Conservation (phyloP, 768 basidiomycete species). For the Leucosporidium yakuticum region DNA sequence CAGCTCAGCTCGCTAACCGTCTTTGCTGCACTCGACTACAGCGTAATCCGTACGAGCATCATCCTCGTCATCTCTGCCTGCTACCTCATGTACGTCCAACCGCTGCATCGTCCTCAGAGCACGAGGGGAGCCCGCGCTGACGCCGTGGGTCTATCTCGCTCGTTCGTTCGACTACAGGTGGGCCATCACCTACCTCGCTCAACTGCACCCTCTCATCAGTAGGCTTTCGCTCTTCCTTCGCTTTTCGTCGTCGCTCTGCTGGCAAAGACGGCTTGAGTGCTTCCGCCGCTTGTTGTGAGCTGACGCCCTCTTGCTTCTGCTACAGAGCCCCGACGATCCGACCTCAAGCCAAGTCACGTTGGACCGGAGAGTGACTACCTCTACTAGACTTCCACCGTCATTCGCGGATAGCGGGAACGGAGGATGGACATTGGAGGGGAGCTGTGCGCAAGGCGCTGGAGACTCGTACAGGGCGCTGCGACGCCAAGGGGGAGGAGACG, state of each 20-base stretch:
- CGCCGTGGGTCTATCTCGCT: background rate
- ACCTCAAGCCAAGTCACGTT: background rate
- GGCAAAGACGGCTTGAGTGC: background rate
- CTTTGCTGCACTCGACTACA: slow-evolving; percentile 42
- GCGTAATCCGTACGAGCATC: slow-evolving; percentile 72
- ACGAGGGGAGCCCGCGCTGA: background rate
- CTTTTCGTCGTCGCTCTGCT: background rate
- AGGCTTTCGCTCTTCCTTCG: slow-evolving; percentile 35
- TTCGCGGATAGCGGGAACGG: too few species aligned
- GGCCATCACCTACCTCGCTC: slow-evolving; percentile 94
- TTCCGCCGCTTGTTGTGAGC: background rate
- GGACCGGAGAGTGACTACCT: too few species aligned
- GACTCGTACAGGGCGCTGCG: too few species aligned
- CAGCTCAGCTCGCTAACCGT: slow-evolving; percentile 3
- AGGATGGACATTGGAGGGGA: too few species aligned
- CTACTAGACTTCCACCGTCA: too few species aligned
- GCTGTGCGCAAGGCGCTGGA: too few species aligned
- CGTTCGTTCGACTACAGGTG: slow-evolving; percentile 47
- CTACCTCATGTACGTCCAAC: slow-evolving; percentile 61
- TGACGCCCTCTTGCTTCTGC: background rate
- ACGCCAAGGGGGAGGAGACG: too few species aligned
- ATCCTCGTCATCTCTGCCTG: slow-evolving; percentile 73
- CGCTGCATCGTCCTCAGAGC: background rate
- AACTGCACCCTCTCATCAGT: slow-evolving; percentile 86
- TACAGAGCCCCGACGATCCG: slow-evolving; percentile 3